Conservation (phyloP, 2,329 filamentous ascomycete genomes). For the Trichophyton verrucosum region DNA sequence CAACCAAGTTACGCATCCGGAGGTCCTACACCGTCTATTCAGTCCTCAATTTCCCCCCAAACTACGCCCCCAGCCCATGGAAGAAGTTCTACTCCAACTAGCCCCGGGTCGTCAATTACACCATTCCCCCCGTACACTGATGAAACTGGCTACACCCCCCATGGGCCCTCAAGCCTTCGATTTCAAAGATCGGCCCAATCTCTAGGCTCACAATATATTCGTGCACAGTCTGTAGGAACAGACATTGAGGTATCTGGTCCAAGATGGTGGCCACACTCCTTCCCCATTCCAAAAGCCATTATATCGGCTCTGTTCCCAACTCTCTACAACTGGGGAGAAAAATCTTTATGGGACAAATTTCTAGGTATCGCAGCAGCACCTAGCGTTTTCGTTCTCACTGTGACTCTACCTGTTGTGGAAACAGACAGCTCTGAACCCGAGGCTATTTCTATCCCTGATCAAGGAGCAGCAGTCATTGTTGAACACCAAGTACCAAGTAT, state of each 20-base stretch:
- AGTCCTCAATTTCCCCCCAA: constrained; percentile 22
- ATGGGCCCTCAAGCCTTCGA: constrained; percentile 44
- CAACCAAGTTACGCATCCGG: constrained; percentile 23
- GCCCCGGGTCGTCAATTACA: constrained; percentile 16
- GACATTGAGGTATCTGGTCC: constrained; percentile 33
- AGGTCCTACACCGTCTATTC: constrained; percentile 15
- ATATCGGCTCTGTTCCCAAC: constrained; percentile 74
- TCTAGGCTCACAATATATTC: constrained; percentile 32
- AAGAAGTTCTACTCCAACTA: background rate
- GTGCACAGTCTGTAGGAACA: constrained; percentile 33
- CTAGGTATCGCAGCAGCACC: constrained; percentile 75
- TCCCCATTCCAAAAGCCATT: constrained; percentile 62
- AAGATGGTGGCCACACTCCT: constrained; percentile 68
- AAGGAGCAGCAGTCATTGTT: background rate
- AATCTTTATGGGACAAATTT: constrained; percentile 71
- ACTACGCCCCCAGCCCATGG: constrained; percentile 11
- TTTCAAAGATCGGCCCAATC: constrained; percentile 42
- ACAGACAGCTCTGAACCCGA: constrained; percentile 42
- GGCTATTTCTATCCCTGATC: background rate
- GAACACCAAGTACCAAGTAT: background rate
- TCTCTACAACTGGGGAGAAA: constrained; percentile 65
- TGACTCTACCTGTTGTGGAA: constrained; percentile 86
- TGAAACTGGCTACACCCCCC: constrained; percentile 35
- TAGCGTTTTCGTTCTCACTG: constrained; percentile 76
- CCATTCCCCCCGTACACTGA: constrained; percentile 58